Conservation (phyloP, 139 green algal genomes). For the Tetradesmus obliquus region DNA sequence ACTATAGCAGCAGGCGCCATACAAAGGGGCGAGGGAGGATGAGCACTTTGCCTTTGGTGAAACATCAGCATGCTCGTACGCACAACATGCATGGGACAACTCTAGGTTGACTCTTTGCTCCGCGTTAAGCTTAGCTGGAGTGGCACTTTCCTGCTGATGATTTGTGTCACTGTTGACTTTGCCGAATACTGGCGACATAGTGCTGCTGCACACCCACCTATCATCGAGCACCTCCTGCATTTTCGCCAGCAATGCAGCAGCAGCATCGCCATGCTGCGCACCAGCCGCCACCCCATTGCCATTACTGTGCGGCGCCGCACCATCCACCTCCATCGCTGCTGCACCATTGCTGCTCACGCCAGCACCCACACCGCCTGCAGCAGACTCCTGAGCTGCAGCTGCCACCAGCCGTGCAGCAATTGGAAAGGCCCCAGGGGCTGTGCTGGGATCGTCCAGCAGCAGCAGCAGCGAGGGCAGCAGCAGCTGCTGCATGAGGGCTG, state of each 20-base stretch:
- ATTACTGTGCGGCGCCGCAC: neutral
- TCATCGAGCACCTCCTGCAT: slow-evolving; percentile 49
- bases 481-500: slow-evolving; percentile 31
- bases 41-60: too few species aligned
- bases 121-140: too few species aligned
- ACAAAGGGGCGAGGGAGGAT: too few species aligned
- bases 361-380: neutral
- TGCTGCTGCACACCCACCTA: slow-evolving; percentile 27
- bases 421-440: slow-evolving; percentile 41
- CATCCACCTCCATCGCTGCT: slow-evolving; percentile 2
- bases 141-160: too few species aligned
- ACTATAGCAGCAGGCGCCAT: too few species aligned
- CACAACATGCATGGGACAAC: too few species aligned
- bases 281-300: slow-evolving; percentile 12
- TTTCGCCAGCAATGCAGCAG: slow-evolving; percentile 33
- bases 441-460: slow-evolving; percentile 24
- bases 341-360: neutral
- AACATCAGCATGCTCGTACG: too few species aligned
- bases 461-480: slow-evolving; percentile 45
- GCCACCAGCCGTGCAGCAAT: slow-evolving; percentile 40
- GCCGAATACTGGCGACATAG: too few species aligned
- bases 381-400: neutral
- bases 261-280: neutral
- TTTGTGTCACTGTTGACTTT: too few species aligned
- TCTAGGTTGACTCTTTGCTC: too few species aligned